These are phyloP conservation scores for Phycomyces nitens DNA, from an alignment of 192 early-diverging fungal genomes.

Conservation along the genomic window DNA sequence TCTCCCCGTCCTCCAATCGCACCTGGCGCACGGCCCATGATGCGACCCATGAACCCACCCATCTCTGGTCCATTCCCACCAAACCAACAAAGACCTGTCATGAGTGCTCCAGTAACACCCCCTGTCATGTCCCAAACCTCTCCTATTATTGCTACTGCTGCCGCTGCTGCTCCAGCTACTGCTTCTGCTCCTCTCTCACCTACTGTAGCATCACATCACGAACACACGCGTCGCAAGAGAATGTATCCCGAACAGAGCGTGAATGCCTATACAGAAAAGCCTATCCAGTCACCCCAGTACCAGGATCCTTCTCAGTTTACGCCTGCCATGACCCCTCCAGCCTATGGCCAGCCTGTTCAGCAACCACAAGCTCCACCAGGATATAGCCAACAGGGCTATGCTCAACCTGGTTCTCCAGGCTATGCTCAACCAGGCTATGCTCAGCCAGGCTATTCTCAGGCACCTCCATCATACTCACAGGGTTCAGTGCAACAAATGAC, in stretches of 20 bases:
- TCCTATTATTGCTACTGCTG: slow-evolving; percentile 1
- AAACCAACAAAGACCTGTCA: neutral
- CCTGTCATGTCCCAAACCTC: neutral
- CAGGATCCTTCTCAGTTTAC: slow-evolving; percentile 17
- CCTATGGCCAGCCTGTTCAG: neutral
- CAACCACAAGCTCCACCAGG: slow-evolving; percentile 20
- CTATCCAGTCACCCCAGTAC: neutral
- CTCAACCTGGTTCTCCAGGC: slow-evolving; percentile 25
- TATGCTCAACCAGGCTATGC: slow-evolving; percentile 17
- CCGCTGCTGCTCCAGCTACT: slow-evolving; percentile 11
- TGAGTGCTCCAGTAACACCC: neutral
- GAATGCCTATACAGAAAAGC: slow-evolving; percentile 38
- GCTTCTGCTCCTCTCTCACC: slow-evolving; percentile 21
- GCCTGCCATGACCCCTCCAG: neutral
- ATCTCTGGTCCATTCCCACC: neutral
- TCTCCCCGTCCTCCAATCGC: slow-evolving; percentile 6
- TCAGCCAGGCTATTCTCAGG: slow-evolving; percentile 8
- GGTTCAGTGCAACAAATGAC: slow-evolving; percentile 21
- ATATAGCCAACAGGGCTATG: slow-evolving; percentile 18
- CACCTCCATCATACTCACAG: slow-evolving; percentile 12
- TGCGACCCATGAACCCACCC: slow-evolving; percentile 7
- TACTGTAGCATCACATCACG: slow-evolving; percentile 20
- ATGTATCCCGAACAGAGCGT: slow-evolving; percentile 51
- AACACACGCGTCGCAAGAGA: slow-evolving; percentile 38
- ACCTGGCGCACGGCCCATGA: slow-evolving; percentile 19